These are phyloP conservation scores for Botrytis galanthina DNA, from an alignment of 2,329 filamentous ascomycete species.

Conservation along the genomic window DNA sequence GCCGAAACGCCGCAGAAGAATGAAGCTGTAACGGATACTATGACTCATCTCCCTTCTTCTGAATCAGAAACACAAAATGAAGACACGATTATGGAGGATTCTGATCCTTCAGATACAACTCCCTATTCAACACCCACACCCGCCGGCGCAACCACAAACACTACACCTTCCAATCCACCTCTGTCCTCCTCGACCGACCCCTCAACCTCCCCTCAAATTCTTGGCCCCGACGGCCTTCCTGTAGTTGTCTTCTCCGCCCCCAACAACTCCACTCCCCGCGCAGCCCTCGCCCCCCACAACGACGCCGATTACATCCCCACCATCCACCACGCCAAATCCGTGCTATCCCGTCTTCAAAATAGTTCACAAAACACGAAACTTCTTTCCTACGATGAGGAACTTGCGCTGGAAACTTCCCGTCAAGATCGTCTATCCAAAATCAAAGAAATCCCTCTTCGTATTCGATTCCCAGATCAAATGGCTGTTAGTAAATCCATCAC, in stretches of 20 bases:
- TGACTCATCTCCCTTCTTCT: conserved; percentile 24
- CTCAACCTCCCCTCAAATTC: conserved; percentile 21
- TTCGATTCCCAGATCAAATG: conserved; percentile 83
- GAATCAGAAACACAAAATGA: conserved; percentile 20
- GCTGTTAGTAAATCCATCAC: conserved; percentile 70
- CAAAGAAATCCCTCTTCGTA: conserved; percentile 68
- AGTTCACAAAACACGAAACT: conserved; percentile 71
- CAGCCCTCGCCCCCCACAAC: conserved; percentile 64
- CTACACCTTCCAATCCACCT: not conserved
- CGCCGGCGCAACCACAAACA: conserved; percentile 9
- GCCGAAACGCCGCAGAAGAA: conserved; percentile 25
- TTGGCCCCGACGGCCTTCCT: conserved; percentile 44
- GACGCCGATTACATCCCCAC: conserved; percentile 76
- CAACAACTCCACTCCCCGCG: conserved; percentile 68
- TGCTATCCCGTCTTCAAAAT: conserved; percentile 64
- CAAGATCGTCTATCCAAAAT: conserved; percentile 64
- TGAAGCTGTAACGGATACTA: conserved; percentile 25
- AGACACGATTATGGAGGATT: conserved; percentile 21
- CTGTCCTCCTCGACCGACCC: conserved; percentile 1
- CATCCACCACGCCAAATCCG: conserved; percentile 71
- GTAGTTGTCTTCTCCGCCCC: conserved; percentile 78
- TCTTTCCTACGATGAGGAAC: conserved; percentile 77
- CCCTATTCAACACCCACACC: conserved; percentile 4
- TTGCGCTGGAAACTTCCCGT: conserved; percentile 64
- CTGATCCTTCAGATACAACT: conserved; percentile 5